phyloP scores from a whole-genome alignment of 495 filamentous ascomycete species.

The Achaetomiella virescens region DNA sequence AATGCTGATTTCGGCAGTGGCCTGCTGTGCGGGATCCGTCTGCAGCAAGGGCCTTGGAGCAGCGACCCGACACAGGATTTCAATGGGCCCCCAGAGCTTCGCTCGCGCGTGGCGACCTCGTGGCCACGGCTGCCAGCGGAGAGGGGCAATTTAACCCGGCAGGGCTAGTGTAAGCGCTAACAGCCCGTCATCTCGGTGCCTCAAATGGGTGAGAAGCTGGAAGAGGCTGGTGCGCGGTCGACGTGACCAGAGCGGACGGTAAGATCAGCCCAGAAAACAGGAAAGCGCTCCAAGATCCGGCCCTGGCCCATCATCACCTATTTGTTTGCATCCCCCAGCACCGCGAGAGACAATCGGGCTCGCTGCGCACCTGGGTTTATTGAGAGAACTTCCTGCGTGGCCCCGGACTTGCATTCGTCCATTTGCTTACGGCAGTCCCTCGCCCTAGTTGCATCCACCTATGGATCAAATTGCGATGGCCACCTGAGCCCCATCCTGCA shows the following conservation, averaged over 20 bases:
- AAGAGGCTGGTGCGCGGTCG: neutral
- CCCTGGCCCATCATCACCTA: too few species aligned
- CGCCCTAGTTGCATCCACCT: too few species aligned
- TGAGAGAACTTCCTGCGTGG: too few species aligned
- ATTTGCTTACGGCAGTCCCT: too few species aligned
- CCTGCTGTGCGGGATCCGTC: conserved; percentile 3
- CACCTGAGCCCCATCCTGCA: too few species aligned
- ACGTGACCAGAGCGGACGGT: too few species aligned
- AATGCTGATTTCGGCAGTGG: conserved; percentile 9
- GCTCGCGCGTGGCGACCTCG: conserved; percentile 8
- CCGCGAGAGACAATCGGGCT: too few species aligned
- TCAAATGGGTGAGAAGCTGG: neutral
- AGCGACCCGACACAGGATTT: neutral
- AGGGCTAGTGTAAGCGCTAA: neutral
- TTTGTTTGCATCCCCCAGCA: too few species aligned
- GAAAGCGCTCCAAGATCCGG: neutral
- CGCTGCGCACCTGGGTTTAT: too few species aligned
- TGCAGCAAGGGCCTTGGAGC: neutral
- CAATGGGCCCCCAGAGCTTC: neutral
- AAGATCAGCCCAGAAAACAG: too few species aligned
- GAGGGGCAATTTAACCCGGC: neutral
- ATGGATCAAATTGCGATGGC: too few species aligned
- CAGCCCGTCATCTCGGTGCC: neutral
- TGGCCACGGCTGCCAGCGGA: conserved; percentile 4
- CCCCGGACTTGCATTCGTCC: too few species aligned